Percentiles rank a stretch among this genome's conserved stretches.
Evolutionary conservation across 441 rosid genomes (phyloP).

Genomic region (Metrosideros polymorpha): DNA sequence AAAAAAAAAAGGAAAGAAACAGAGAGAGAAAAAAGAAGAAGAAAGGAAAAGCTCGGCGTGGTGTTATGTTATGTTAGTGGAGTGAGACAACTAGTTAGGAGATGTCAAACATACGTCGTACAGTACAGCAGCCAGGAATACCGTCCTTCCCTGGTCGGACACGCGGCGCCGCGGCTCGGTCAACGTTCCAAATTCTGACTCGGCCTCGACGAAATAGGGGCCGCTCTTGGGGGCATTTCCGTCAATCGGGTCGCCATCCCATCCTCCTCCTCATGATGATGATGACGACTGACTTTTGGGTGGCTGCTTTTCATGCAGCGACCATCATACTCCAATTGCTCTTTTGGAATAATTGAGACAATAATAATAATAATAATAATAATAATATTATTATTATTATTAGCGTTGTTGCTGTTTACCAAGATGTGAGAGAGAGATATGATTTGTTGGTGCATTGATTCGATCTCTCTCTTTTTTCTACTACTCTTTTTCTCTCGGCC

Average conservation of each 20-base stretch:
- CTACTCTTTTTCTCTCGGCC: not conserved
- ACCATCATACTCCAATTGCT: not conserved
- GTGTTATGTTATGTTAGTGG: not conserved
- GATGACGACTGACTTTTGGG: not conserved
- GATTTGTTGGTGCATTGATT: not conserved
- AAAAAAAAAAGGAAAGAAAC: not conserved
- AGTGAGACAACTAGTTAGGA: not conserved
- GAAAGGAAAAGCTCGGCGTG: not conserved
- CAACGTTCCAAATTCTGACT: not conserved
- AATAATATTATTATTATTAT: not conserved
- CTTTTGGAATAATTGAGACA: not conserved
- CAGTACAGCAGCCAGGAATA: not conserved
- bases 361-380: too few species aligned
- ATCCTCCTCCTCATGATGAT: not conserved
- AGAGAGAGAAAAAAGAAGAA: not conserved
- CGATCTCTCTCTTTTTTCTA: not conserved
- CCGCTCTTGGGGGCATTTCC: not conserved
- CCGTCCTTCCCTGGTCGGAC: not conserved
- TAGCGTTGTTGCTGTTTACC: too few species aligned
- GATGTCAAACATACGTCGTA: not conserved
- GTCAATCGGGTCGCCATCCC: not conserved
- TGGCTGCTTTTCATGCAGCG: not conserved
- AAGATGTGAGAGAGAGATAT: too few species aligned
- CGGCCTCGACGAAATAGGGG: not conserved
- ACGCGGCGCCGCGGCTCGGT: not conserved